Evolutionary conservation across 2,329 filamentous ascomycete species (phyloP), one percentile per base, ranked within the genome.

Genomic region (Colletotrichum abscissum): DNA sequence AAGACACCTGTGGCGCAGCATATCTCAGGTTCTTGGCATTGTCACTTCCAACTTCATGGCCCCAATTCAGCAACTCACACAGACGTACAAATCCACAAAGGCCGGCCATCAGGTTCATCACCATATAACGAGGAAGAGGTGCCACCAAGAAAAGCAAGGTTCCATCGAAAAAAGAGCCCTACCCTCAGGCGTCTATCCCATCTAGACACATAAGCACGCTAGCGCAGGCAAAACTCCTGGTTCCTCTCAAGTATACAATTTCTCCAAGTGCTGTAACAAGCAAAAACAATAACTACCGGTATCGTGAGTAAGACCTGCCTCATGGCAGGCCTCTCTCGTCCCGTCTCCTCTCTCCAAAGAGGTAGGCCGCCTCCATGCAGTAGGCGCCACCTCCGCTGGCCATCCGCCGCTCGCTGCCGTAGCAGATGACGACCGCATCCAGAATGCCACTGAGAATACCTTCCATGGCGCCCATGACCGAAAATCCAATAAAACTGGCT

Each of bases 401-500:
- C 83, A 92, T 92, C 64, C 89, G 90, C 76, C 93, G 88, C 84
- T 99, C 97, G 78, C 94, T 98, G 30, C 94, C 95, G 90, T 97
- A 98, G 85, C 97, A 99, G 14, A 99, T 92, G 28, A 98, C 90
- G 46, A 95, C 92, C 3, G 93, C 95, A 82, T 98, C 95, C 5
- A 98, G 90, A 65, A 98, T 95, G 66, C 94, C 94, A 64, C 94
- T 94, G 28, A 98, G 85, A 22, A 97, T 93, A 16, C 95, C 94
- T 80, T 98, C 95, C 89, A 97, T 96, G 2, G 95, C 93, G 30
- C 95, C 95, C 63, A 99, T 86, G 1, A 98, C 92, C 5, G 94
- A 95, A 92, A 97, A 99, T 8, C 97, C 97, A 77, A 99, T 98
- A 67, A 96, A 95, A 74, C 94, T 95, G 19, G 97, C 97, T 76